Evolutionary conservation across 495 filamentous ascomycete genomes (phyloP), one percentile per base, ranked within the genome.

Genomic region (Penicillium simplicissimum): DNA sequence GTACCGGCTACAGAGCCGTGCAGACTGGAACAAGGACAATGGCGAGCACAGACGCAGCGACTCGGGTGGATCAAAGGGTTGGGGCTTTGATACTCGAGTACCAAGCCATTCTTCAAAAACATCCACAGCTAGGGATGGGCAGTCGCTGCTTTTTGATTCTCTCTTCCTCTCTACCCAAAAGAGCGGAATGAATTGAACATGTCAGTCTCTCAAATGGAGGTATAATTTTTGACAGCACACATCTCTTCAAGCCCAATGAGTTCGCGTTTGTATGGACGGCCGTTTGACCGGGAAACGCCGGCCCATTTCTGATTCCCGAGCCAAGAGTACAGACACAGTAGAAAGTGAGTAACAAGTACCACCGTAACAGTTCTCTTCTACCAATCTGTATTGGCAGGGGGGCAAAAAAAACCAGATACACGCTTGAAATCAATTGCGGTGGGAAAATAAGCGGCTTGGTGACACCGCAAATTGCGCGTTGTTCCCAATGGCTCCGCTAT

Each of bases 241-340:
- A 36, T 54, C 25, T 52, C 7, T 55, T 52, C 40, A 49, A 48
- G 57, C 43, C 56, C 14, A 52, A 55, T 53, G 49, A 45, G 52
- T 17, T 21, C 42, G 52, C 62, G 67, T 67, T 67, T 67, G 67
- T 52, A 52, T 17, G 42, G 49, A 47, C 14, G 5, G 48, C 60
- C 67, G 67, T 71, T 70, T 70, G 69, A 59, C 43, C 62, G 67
- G 67, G 55, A 64, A 61, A 53, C 47, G 43, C 62, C 61, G 69
- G 58, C 55, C 56, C 25, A 56, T 60, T 53, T 64, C 37, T 45
- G 37, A 42, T 63, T 55, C 40, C 58, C 37, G n/a, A 17, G 48
- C 28, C 48, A 52, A 52, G 48, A 34, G 8, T 3, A 34, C 13
- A 17, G 8, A 17, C 28, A 14, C 8, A 7, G 7, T 25, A 31